These are phyloP conservation scores for Coniochaeta prunicola DNA, from an alignment of 2,329 filamentous ascomycete species.

Conservation along the genomic window DNA sequence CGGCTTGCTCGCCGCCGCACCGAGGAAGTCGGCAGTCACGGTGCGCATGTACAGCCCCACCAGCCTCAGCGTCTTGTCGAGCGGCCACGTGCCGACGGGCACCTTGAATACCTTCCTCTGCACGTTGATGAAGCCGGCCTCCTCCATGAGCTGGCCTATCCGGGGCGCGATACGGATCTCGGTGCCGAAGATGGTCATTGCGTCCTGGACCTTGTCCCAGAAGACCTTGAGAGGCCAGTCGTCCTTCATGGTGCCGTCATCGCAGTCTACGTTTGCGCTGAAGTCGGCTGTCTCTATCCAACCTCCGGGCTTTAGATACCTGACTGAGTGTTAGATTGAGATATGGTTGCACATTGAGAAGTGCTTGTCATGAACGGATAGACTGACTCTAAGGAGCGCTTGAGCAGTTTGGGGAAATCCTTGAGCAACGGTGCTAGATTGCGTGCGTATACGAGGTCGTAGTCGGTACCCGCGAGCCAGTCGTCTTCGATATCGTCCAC, in stretches of 20 bases:
- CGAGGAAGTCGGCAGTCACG: slow-evolving; percentile 24
- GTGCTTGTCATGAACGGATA: neutral
- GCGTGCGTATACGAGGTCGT: slow-evolving; percentile 51
- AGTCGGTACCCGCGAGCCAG: slow-evolving; percentile 40
- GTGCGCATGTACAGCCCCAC: slow-evolving; percentile 28
- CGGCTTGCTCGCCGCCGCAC: slow-evolving; percentile 24
- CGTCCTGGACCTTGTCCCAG: slow-evolving; percentile 9
- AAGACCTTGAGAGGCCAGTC: slow-evolving; percentile 25
- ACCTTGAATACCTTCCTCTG: slow-evolving; percentile 26
- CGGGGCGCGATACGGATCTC: slow-evolving; percentile 17
- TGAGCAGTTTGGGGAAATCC: slow-evolving; percentile 40
- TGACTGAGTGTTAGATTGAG: slow-evolving; percentile 5
- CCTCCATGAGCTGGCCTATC: slow-evolving; percentile 20
- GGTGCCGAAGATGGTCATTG: slow-evolving; percentile 22
- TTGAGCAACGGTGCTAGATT: slow-evolving; percentile 44
- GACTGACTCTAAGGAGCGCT: slow-evolving; percentile 32
- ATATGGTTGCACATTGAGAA: neutral
- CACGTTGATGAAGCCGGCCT: slow-evolving; percentile 32
- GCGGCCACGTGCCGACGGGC: slow-evolving; percentile 32
- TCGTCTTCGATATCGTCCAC: slow-evolving; percentile 48
- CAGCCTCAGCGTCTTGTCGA: slow-evolving; percentile 24
- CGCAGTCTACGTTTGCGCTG: slow-evolving; percentile 26
- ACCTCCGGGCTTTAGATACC: slow-evolving; percentile 29
- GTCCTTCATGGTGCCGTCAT: slow-evolving; percentile 30
- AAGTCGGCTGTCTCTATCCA: slow-evolving; percentile 40